Base-by-base conservation (phyloP, 2,329 filamentous ascomycete species). In the Trichoderma arundinaceum region DNA sequence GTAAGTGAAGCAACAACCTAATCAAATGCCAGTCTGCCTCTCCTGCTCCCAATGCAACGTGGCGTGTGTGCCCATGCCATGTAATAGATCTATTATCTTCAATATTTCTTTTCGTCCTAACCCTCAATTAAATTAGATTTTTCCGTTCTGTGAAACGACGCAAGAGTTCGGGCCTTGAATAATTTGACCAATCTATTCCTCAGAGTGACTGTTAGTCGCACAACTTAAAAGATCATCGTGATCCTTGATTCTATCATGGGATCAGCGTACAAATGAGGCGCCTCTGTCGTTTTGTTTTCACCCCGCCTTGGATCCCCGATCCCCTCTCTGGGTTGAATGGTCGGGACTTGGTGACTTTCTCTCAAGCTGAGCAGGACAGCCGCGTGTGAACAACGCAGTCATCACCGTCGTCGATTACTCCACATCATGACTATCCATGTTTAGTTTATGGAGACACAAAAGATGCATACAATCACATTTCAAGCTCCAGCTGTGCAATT, bases 141-240 rank as follows among this genome's bases (percentile, higher is more conserved):
- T 15, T 13, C 2, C 2, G 7, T 7, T 9, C 4, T 51, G 46
- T 51, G 19, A 41, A 22, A 61, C 33, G 5, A 7, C 4, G 9
- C 46, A 17, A 28, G 56, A 38, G 33, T 13, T 32, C 38, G 54
- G n/a, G 19, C 35, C 54, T 51, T 41, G 35, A 41, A 51, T 51
- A 38, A 19, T 39, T 39, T 32, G 28, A 8, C 44, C 35, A 35
- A 17, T 51, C 44, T 19, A 51, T 22, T 41, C 9, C 22, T 38
- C 17, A 28, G 54, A 56, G 32, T 41, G 38, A 17, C 44, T 41
- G 35, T 33, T 9, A 39, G 58, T 61, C 15, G 33, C 58, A 61
- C 58, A 15, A 28, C 58, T 51, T 51, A 22, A 28, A 61, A 28
- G 46, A 61, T 61, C 19, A 35, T 51, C 22, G 19, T 46, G 35